Evolutionary conservation across 139 green algal species (phyloP).

Genomic region (Dunaliella primolecta): DNA sequence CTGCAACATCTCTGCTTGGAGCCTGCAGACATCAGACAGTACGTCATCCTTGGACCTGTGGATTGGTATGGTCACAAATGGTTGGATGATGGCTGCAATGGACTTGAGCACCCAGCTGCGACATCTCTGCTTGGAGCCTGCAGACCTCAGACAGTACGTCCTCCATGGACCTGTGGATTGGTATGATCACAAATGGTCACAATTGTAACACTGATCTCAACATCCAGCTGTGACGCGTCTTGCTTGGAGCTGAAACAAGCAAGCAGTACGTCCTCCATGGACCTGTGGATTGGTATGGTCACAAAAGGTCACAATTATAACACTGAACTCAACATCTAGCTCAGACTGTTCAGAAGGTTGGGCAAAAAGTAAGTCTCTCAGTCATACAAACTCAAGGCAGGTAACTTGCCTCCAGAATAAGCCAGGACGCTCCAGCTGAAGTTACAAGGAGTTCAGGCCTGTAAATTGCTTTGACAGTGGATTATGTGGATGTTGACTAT

Average conservation of each 20-base stretch:
- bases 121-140: conserved; percentile 53
- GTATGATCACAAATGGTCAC: too few relatives aligned
- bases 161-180: conserved; percentile 47
- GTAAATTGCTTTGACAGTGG: too few relatives aligned
- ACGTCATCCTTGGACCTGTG: conserved; percentile 61
- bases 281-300: conserved; percentile 31
- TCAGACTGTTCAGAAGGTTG: conserved; percentile 6
- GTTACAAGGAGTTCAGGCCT: too few relatives aligned
- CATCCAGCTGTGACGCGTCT: conserved; percentile 49
- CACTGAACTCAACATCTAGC: conserved; percentile 40
- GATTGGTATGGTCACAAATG: too few relatives aligned
- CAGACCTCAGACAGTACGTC: conserved; percentile 58
- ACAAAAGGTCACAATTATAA: not conserved
- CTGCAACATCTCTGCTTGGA: conserved; percentile 51
- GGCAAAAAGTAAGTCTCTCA: too few relatives aligned
- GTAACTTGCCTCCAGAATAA: not conserved
- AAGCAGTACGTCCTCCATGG: conserved; percentile 56
- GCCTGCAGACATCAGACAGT: conserved; percentile 47
- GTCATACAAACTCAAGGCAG: not conserved
- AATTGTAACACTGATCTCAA: conserved; percentile 18
- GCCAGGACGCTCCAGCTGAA: too few relatives aligned
- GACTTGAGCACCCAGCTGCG: conserved; percentile 42
- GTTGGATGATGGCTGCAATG: not conserved
- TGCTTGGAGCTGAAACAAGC: conserved; percentile 53
- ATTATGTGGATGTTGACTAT: too few relatives aligned